Conservation (phyloP, 495 filamentous ascomycete species). For the Hypoxylon subgilvum region DNA sequence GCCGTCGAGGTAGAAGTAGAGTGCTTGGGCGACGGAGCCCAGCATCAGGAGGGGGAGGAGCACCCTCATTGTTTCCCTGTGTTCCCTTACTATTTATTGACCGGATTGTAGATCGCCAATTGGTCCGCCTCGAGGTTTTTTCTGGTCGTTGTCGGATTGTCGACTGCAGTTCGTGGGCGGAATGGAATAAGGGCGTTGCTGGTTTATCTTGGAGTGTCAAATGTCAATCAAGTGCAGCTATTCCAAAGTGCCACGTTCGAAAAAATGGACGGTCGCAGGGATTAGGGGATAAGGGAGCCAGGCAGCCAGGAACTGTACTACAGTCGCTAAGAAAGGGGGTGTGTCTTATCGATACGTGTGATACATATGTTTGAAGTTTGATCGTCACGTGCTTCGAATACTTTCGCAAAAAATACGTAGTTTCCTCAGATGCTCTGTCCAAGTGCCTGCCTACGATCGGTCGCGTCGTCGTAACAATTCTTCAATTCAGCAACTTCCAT, state of each 20-base stretch:
- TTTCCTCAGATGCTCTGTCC: too few species aligned
- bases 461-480: background rate
- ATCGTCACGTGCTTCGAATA: conserved; percentile 7
- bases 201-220: too few species aligned
- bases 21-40: conserved; percentile 66
- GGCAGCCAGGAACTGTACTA: conserved; percentile 27
- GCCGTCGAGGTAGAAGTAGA: conserved; percentile 96
- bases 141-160: background rate
- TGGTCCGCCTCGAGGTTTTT: background rate
- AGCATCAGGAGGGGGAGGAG: conserved; percentile 58
- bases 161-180: conserved; percentile 1
- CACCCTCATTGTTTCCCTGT: conserved; percentile 49
- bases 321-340: conserved; percentile 2
- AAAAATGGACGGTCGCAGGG: conserved; percentile 43
- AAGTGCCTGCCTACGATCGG: background rate
- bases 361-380: background rate
- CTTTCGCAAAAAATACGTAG: too few species aligned
- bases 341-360: background rate
- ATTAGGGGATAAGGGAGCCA: too few species aligned
- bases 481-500: background rate
- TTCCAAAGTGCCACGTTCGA: conserved; percentile 56
- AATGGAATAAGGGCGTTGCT: background rate
- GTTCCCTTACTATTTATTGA: background rate
- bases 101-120: background rate
- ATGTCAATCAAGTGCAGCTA: too few species aligned